These are phyloP conservation scores for Lepiota brunneoincarnata DNA, from an alignment of 768 basidiomycete genomes.

Conservation along the genomic window DNA sequence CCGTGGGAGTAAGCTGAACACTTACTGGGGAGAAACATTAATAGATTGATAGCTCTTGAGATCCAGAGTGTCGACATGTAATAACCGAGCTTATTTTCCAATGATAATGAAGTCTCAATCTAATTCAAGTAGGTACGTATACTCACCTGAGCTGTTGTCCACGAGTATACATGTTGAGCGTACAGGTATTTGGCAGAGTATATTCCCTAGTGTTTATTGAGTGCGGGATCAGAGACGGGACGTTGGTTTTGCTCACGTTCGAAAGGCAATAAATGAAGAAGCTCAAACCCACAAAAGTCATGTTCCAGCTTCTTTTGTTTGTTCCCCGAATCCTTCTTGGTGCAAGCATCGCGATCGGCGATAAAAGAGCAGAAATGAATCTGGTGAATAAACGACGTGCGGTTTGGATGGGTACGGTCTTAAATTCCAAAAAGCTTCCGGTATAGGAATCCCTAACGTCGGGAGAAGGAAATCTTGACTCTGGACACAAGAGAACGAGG, in stretches of 20 bases:
- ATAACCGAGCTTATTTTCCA: conserved; percentile 51
- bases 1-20: conserved; percentile 3
- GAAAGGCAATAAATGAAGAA: conserved; percentile 66
- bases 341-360: conserved; percentile 68
- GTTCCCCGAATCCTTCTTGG: conserved; percentile 47
- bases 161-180: conserved; percentile 67
- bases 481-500: conserved; percentile 48
- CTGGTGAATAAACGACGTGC: conserved; percentile 22
- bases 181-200: conserved; percentile 79
- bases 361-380: conserved; percentile 45
- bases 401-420: conserved; percentile 28
- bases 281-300: conserved; percentile 64
- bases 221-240: neutral
- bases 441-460: conserved; percentile 17
- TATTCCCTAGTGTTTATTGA: conserved; percentile 44
- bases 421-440: conserved; percentile 21
- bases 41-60: conserved; percentile 60
- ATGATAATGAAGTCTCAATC: conserved; percentile 5
- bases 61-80: conserved; percentile 73
- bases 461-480: conserved; percentile 39
- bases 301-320: conserved; percentile 63
- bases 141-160: conserved; percentile 56
- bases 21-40: conserved; percentile 69
- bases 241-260: conserved; percentile 42
- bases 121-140: neutral